A percentile compares a stretch with the other conserved stretches of the same genome.
These are phyloP conservation scores for Veloboletus limbatus DNA, from an alignment of 1,284 basidiomycete genomes.

Conservation along the genomic window DNA sequence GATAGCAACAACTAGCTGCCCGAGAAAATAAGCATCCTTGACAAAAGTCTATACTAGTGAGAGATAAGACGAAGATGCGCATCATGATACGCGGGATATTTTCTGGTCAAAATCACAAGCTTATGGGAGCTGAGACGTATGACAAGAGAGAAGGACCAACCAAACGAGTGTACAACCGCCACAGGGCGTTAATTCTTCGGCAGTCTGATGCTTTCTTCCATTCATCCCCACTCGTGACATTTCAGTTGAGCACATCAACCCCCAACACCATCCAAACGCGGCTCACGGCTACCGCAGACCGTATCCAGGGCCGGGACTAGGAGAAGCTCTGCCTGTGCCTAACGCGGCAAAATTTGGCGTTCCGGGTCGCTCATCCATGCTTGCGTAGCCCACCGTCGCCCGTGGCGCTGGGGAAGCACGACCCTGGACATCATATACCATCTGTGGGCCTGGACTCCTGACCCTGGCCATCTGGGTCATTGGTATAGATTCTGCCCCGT, in stretches of 20 bases:
- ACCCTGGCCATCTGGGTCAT: constrained; percentile 69
- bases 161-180: constrained; percentile 28
- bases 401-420: constrained; percentile 38
- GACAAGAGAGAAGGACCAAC: constrained; percentile 18
- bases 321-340: constrained; percentile 41
- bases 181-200: constrained; percentile 16
- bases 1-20: constrained; percentile 19
- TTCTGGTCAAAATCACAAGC: constrained; percentile 10
- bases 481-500: constrained; percentile 59
- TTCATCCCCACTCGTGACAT: constrained; percentile 15
- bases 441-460: constrained; percentile 44
- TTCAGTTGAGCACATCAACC: not conserved
- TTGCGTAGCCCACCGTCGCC: constrained; percentile 33
- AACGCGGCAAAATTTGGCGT: constrained; percentile 32
- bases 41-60: constrained; percentile 24
- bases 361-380: constrained; percentile 31
- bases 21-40: constrained; percentile 13
- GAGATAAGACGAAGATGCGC: constrained; percentile 21
- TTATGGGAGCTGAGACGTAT: constrained; percentile 3
- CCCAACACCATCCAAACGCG: not conserved
- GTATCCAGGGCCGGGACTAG: constrained; percentile 47
- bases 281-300: constrained; percentile 21
- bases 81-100: constrained; percentile 7
- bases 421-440: constrained; percentile 35
- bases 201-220: constrained; percentile 13